Conservation (phyloP, 805 yeast species). For the Cyberlindnera xishuangbannaensis region DNA sequence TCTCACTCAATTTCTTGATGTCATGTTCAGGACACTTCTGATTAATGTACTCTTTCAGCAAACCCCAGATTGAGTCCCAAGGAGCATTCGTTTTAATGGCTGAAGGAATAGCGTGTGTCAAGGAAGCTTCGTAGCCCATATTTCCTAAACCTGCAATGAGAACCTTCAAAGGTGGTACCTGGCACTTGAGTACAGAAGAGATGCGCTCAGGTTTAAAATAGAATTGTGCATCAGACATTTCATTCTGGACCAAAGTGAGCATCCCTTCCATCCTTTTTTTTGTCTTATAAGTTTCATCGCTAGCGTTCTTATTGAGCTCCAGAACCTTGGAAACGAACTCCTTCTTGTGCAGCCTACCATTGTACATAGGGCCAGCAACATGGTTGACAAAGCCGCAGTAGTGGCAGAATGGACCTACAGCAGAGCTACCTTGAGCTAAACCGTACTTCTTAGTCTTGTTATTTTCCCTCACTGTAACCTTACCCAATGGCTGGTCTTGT, state of each 20-base stretch:
- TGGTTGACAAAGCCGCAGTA: conserved; percentile 69
- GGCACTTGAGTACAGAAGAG: conserved; percentile 70
- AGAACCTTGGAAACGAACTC: conserved; percentile 63
- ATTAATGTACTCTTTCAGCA: conserved; percentile 59
- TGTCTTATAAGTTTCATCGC: conserved; percentile 64
- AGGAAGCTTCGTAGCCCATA: conserved; percentile 73
- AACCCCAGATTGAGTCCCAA: conserved; percentile 69
- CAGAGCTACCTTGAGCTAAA: conserved; percentile 58
- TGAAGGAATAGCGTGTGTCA: conserved; percentile 85
- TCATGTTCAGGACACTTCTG: conserved; percentile 34
- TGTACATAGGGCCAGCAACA: conserved; percentile 97
- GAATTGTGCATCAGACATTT: conserved; percentile 60
- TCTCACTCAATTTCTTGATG: conserved; percentile 29
- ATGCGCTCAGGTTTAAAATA: conserved; percentile 77
- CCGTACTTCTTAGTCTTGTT: conserved; percentile 50
- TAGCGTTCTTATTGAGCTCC: conserved; percentile 44
- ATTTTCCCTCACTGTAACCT: conserved; percentile 38
- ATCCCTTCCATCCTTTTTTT: conserved; percentile 84
- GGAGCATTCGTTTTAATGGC: conserved; percentile 89
- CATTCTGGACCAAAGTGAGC: conserved; percentile 78
- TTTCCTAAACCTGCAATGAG: conserved; percentile 79
- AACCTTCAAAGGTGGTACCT: conserved; percentile 72
- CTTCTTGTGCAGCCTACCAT: conserved; percentile 65
- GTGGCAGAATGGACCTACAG: conserved; percentile 50
- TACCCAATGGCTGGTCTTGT: conserved; percentile 71